Evolutionary conservation across 1,284 basidiomycete genomes (phyloP).

Genomic region (Boletus mariae): DNA sequence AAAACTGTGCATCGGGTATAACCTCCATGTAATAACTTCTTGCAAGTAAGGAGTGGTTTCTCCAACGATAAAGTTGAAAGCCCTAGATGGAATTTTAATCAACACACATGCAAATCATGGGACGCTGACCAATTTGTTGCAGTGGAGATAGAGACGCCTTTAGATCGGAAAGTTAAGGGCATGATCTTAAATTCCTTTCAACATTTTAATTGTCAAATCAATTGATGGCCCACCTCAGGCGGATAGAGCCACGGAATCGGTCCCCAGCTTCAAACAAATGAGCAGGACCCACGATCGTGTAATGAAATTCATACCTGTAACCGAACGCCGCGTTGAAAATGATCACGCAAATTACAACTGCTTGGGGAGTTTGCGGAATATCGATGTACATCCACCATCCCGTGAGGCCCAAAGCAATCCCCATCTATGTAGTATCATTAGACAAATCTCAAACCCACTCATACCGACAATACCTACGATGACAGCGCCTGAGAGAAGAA

Average conservation of each 20-base stretch:
- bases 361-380: slow-evolving; percentile 78
- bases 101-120: slow-evolving; percentile 11
- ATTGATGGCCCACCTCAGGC: slow-evolving; percentile 55
- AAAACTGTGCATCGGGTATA: slow-evolving; percentile 96
- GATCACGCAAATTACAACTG: slow-evolving; percentile 90
- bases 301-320: slow-evolving; percentile 51
- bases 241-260: slow-evolving; percentile 88
- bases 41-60: slow-evolving; percentile 88
- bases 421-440: slow-evolving; percentile 56
- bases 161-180: slow-evolving; percentile 85
- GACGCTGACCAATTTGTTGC: slow-evolving; percentile 53
- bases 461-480: slow-evolving; percentile 49
- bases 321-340: slow-evolving; percentile 95
- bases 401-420: slow-evolving; percentile 69
- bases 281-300: neutral
- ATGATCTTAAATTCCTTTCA: slow-evolving; percentile 64
- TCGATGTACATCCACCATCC: slow-evolving; percentile 96
- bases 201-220: neutral
- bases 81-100: slow-evolving; percentile 48
- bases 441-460: slow-evolving; percentile 1
- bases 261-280: slow-evolving; percentile 49
- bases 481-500: slow-evolving; percentile 90
- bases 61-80: slow-evolving; percentile 88
- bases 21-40: slow-evolving; percentile 85
- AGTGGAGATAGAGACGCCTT: slow-evolving; percentile 91